Percentiles rank a stretch among this genome's conserved stretches.
Conservation (phyloP, 208 protist species). For the Lotmaria passim region DNA sequence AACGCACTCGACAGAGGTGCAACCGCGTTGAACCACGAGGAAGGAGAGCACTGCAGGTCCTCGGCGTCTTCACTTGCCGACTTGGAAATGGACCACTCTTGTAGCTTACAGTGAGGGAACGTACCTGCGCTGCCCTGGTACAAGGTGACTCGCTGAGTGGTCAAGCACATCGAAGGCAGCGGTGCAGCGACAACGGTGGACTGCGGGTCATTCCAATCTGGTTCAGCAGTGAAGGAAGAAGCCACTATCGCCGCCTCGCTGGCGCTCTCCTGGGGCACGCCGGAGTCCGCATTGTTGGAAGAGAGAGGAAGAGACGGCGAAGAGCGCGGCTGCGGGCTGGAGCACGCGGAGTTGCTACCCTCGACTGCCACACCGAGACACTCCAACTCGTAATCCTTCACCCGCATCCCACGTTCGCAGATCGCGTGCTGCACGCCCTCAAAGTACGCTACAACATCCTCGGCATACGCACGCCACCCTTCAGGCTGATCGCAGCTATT, state of each 20-base stretch:
- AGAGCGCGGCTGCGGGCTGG: neutral
- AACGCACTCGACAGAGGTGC: neutral
- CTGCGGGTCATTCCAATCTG: too few species aligned
- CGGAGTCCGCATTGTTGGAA: too few species aligned
- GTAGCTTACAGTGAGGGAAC: too few species aligned
- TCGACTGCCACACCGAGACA: neutral
- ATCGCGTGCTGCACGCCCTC: neutral
- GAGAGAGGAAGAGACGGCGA: neutral
- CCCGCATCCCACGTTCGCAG: neutral
- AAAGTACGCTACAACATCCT: neutral
- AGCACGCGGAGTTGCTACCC: neutral
- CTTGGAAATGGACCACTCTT: too few species aligned
- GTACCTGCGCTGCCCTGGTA: too few species aligned
- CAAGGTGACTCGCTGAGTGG: too few species aligned
- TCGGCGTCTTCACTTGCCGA: neutral
- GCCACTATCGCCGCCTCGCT: too few species aligned
- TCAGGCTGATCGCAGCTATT: constrained; percentile 42
- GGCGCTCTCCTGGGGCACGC: too few species aligned
- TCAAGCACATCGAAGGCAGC: too few species aligned
- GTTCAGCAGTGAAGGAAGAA: too few species aligned
- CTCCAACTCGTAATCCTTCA: constrained; percentile 1
- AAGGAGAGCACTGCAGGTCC: neutral
- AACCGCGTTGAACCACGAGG: neutral
- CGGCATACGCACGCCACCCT: neutral
- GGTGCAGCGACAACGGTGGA: too few species aligned